A percentile compares a stretch with the other conserved stretches of the same genome.
These are phyloP conservation scores for Globisporangium yorkense DNA, from an alignment of 352 stramenopile species.

Conservation along the genomic window DNA sequence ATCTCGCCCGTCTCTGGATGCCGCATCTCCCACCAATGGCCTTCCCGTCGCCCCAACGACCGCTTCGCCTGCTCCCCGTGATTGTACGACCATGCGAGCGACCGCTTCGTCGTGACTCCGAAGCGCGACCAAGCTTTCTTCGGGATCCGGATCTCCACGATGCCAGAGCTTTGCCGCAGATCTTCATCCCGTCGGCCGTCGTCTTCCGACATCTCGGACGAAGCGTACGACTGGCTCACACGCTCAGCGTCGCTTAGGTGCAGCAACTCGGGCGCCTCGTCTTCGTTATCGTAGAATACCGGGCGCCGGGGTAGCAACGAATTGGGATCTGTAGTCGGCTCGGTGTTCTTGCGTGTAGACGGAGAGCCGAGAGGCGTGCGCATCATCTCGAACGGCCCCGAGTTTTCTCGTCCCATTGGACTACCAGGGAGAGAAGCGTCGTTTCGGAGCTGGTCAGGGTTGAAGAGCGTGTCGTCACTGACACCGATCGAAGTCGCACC, in stretches of 20 bases:
- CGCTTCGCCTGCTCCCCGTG: slow-evolving; percentile 64
- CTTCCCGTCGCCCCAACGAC: slow-evolving; percentile 64
- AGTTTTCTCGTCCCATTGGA: slow-evolving; percentile 43
- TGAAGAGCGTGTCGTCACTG: slow-evolving; percentile 43
- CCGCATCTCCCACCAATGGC: slow-evolving; percentile 82
- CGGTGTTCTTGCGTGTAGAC: slow-evolving; percentile 9
- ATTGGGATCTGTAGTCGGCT: slow-evolving; percentile 8
- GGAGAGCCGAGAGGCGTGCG: slow-evolving; percentile 47
- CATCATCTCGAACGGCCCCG: slow-evolving; percentile 67
- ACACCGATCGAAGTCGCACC: slow-evolving; percentile 46
- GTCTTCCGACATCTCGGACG: slow-evolving; percentile 50
- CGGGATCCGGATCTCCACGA: slow-evolving; percentile 79
- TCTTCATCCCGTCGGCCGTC: slow-evolving; percentile 24
- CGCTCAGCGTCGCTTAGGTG: slow-evolving; percentile 57
- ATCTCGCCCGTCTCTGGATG: slow-evolving; percentile 68
- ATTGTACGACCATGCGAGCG: slow-evolving; percentile 75
- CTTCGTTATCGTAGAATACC: slow-evolving; percentile 42
- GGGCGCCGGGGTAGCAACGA: slow-evolving; percentile 29
- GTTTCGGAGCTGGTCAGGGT: slow-evolving; percentile 16
- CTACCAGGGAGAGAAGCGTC: slow-evolving; percentile 35
- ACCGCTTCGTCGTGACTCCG: slow-evolving; percentile 54
- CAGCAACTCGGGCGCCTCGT: slow-evolving; percentile 33
- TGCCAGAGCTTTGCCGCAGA: slow-evolving; percentile 29
- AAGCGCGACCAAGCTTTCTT: slow-evolving; percentile 79
- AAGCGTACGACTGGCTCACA: slow-evolving; percentile 65